Evolutionary conservation across 225 moss, liverwort and hornwort species (phyloP).

Genomic region (Pseudisothecium myosuroides): DNA sequence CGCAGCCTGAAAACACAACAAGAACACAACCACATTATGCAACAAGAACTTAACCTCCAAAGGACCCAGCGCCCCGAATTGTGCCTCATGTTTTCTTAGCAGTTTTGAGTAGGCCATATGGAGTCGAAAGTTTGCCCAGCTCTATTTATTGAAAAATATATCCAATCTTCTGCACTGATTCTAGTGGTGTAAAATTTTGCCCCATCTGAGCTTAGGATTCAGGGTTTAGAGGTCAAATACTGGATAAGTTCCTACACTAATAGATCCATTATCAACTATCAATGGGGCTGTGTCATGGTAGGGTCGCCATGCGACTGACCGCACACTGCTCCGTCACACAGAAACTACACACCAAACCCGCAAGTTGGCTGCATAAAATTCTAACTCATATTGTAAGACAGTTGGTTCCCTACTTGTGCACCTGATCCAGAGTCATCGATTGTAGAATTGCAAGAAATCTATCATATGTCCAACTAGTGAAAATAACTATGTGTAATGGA

Average conservation of each 20-base stretch:
- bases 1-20: constrained; percentile 9
- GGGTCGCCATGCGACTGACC: not conserved
- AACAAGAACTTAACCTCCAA: not conserved
- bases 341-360: not conserved
- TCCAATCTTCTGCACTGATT: not conserved
- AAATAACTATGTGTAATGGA: not conserved
- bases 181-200: not conserved
- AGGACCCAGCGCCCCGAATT: not conserved
- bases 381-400: not conserved
- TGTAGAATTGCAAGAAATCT: not conserved
- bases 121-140: not conserved
- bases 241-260: not conserved
- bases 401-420: not conserved
- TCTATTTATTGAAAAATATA: not conserved
- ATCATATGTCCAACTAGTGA: not conserved
- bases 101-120: not conserved
- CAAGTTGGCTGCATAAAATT: not conserved
- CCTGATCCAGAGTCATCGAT: not conserved
- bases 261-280: not conserved
- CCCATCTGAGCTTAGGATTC: not conserved
- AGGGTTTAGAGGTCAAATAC: not conserved
- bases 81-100: not conserved
- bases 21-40: not conserved
- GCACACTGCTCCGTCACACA: not conserved
- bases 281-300: too few species aligned